Evolutionary conservation across 768 basidiomycete species (phyloP), one percentile per base, ranked within the genome.

Genomic region (Suillus luteus): DNA sequence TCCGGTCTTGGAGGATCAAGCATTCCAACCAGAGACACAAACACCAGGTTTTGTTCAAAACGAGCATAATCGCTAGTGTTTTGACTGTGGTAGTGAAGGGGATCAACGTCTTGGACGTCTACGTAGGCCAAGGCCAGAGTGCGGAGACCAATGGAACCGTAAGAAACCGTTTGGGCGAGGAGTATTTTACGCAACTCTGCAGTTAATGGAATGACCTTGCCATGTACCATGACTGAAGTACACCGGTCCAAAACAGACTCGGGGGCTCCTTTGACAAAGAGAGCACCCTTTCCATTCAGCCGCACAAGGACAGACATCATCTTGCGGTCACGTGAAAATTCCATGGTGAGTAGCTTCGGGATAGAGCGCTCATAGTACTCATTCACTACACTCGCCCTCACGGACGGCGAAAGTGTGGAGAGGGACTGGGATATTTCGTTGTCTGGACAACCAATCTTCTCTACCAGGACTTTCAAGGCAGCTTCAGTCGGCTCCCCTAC

Each of bases 401-500:
- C 79, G 19, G 81, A 75, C 44, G 84, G 84, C 2, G 85, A 73
- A 27, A 96, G 81, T 48, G 78, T 74, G 2, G 82, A 59, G 49
- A 96, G 80, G 5, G 87, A 83, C 64, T 86, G 81, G 59, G 80
- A 77, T 31, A 89, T 66, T 67, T 86, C 82, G 8, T 76, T 75
- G 69, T 93, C 86, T 22, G 83, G 78, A 73, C 89, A 90, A 22
- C 91, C 94, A 62, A 98, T 85, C 80, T 99, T 99, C 80, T 99
- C 96, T 27, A 86, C 93, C 19, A 99, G 85, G 49, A 97, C 95
- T 76, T 92, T 95, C 62, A 99, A 83, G 1, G 96, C 96, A 5
- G 96, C 96, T 77, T 99, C 96, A 1, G 96, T 99, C 15, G 96
- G 96, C 78, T 99, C 96, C 31, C 96, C 96, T 55, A 99, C 85